Conservation (phyloP, 2,329 filamentous ascomycete genomes). For the Pyrenochaeta sp. region DNA sequence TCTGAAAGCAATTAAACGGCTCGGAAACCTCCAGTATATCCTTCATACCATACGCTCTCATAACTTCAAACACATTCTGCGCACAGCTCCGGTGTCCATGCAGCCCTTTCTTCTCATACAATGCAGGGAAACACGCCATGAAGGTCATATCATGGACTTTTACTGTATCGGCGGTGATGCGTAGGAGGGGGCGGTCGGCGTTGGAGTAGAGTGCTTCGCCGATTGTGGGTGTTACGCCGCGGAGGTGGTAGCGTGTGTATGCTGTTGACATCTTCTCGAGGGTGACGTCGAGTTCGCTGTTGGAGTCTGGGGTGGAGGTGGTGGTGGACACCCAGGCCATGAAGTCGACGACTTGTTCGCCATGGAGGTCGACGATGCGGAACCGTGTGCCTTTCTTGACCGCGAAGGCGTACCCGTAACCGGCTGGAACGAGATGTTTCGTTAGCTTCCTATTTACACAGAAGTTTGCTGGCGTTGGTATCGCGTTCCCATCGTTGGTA, state of each 20-base stretch:
- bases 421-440: conserved; percentile 12
- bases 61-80: conserved; percentile 50
- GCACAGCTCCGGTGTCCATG: conserved; percentile 49
- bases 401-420: conserved; percentile 40
- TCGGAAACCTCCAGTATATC: conserved; percentile 46
- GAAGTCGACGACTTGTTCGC: conserved; percentile 53
- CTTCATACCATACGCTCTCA: conserved; percentile 46
- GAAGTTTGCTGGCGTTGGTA: neutral
- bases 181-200: conserved; percentile 46
- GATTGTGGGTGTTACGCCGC: conserved; percentile 45
- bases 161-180: conserved; percentile 49
- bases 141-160: conserved; percentile 53
- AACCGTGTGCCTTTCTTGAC: conserved; percentile 48
- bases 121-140: conserved; percentile 52
- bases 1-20: conserved; percentile 54
- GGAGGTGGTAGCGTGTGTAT: conserved; percentile 51
- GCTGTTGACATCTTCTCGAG: conserved; percentile 50
- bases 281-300: neutral
- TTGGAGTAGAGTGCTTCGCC: conserved; percentile 52
- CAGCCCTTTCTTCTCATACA: conserved; percentile 46
- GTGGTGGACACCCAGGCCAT: conserved; percentile 43
- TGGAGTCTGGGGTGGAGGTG: neutral
- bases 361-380: conserved; percentile 51
- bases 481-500: neutral
- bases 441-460: neutral